Conservation (phyloP, 2,329 filamentous ascomycete genomes). For the Rutstroemia sp. region DNA sequence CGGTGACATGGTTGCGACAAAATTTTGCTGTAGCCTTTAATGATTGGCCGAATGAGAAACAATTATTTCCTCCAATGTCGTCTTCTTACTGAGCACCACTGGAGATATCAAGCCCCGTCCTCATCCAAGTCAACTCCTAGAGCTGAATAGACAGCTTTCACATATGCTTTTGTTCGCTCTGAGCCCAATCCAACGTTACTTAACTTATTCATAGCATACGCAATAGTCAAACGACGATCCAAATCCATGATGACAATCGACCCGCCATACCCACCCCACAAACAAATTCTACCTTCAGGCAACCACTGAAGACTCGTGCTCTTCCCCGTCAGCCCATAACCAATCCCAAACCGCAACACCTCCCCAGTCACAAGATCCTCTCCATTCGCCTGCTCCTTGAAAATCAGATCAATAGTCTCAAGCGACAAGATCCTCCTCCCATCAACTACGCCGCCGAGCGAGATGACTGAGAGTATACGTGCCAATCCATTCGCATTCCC, state of each 20-base stretch:
- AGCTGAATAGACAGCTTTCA: slow-evolving; percentile 5
- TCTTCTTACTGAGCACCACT: no score
- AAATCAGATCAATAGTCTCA: background rate
- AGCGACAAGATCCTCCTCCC: background rate
- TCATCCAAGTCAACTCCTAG: no score
- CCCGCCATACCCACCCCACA: slow-evolving; percentile 41
- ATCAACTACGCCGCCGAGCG: background rate
- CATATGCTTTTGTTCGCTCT: background rate
- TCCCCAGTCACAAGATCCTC: background rate
- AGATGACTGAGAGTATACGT: slow-evolving; percentile 6
- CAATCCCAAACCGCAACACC: background rate
- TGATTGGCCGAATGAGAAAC: background rate
- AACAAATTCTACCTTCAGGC: slow-evolving; percentile 31
- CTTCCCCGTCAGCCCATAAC: slow-evolving; percentile 25
- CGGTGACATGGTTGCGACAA: background rate
- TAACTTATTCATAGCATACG: slow-evolving; percentile 42
- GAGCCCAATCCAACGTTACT: slow-evolving; percentile 2
- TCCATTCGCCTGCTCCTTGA: background rate
- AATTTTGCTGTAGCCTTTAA: background rate
- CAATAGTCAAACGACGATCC: slow-evolving; percentile 35
- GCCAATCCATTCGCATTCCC: slow-evolving; percentile 37
- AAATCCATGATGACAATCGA: slow-evolving; percentile 37
- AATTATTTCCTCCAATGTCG: no score
- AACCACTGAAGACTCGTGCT: slow-evolving; percentile 12
- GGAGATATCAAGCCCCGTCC: no score